Base-by-base conservation (phyloP, 2,329 filamentous ascomycete genomes). In the Paraphoma chrysanthemicola region DNA sequence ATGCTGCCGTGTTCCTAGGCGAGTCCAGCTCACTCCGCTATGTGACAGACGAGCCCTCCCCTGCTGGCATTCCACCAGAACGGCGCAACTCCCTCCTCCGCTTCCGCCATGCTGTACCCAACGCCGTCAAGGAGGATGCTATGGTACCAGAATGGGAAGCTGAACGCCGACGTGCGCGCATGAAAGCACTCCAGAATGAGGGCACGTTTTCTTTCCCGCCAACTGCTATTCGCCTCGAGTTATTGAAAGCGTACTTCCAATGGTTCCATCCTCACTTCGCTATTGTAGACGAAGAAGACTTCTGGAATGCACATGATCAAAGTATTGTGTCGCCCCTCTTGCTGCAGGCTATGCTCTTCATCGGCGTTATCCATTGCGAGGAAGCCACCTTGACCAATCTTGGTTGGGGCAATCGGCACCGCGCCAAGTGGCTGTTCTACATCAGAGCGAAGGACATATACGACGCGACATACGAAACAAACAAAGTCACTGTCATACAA, bases 241-340 rank as follows among this genome's bases (percentile, higher is more conserved):
- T 83, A 0, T 63, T 86, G 0, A 72, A 79, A 16, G 83, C 83
- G 0, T 86, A 85, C 69, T 86, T 86, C 52, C 73, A 77, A 18
- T 84, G 83, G 79, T 86, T 85, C 50, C 84, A 86, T 59, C 83
- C 84, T 0, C 82, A 82, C 51, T 86, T 85, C 46, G 83, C 84
- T 0, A 78, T 86, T 11, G 61, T 86, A 0, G 82, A 86, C 59
- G 78, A 82, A 4, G 71, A 72, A 1, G 77, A 79, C 0, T 71
- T 84, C 8, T 75, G 78, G 51, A 67, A 71, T 2, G 70, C 72
- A 1, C 78, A 83, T 39, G 69, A 69, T 7, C 71, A 75, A 9
- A 76, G 77, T 9, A 77, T 71, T 1, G 73, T 85, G 2, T 84
- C 84, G 3, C 81, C 79, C 1, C 72, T 85, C 3, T 67, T 86